phyloP scores from a whole-genome alignment of 2,329 filamentous ascomycete genomes.

The Calonectria crousiana region DNA sequence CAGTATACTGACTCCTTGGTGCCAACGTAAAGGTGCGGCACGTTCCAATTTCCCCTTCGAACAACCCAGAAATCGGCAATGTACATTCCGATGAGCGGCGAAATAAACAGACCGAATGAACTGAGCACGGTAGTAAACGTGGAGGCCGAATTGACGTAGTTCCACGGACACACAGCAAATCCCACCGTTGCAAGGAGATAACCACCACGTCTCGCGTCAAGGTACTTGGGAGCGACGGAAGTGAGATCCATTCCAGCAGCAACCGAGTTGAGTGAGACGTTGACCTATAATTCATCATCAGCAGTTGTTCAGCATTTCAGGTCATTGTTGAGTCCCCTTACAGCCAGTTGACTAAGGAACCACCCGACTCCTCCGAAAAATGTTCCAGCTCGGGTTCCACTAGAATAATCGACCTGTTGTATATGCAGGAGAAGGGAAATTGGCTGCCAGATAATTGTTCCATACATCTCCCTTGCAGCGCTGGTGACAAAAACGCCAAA shows the following conservation, averaged over 20 bases:
- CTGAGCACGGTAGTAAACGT: not conserved
- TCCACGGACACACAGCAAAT: not conserved
- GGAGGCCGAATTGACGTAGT: conserved; percentile 1
- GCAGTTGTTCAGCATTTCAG: not conserved
- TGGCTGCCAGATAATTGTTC: not conserved
- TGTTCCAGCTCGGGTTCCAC: not conserved
- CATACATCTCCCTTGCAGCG: not conserved
- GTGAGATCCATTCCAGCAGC: not conserved
- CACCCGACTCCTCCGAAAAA: conserved; percentile 1
- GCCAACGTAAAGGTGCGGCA: not conserved
- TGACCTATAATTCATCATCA: not conserved
- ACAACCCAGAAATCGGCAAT: conserved; percentile 7
- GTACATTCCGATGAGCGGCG: not conserved
- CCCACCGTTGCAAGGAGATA: not conserved
- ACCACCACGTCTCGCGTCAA: not conserved
- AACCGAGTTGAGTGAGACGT: not conserved
- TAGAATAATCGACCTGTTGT: not conserved
- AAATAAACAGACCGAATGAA: not conserved
- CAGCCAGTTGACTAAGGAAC: not conserved
- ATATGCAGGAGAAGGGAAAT: not conserved
- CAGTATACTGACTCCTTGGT: not conserved
- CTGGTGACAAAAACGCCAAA: not conserved
- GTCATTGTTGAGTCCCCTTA: not conserved
- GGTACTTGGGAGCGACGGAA: not conserved
- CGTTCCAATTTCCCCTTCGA: not conserved